phyloP scores from a whole-genome alignment of 208 protist genomes.

The Acanthamoeba culbertsoni region DNA sequence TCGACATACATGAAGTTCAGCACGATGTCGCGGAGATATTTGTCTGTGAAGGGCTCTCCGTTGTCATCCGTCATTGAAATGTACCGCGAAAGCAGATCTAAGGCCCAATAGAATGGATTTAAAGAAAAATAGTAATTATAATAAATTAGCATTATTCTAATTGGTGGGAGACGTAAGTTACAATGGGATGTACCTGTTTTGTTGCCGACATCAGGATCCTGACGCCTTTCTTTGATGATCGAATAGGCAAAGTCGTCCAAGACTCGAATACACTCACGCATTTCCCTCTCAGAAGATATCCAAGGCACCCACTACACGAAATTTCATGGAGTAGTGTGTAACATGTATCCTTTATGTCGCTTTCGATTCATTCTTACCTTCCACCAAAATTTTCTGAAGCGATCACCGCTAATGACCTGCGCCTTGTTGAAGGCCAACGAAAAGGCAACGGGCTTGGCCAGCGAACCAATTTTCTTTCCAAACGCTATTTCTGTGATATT shows the following conservation, averaged over 20 bases:
- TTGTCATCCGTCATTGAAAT: neutral
- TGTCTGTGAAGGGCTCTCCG: conserved; percentile 6
- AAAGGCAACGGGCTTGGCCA: neutral
- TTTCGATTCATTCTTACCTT: too few relatives aligned
- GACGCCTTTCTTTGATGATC: conserved; percentile 5
- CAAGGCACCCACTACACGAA: neutral
- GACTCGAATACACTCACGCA: neutral
- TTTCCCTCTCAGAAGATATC: neutral
- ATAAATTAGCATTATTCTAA: too few relatives aligned
- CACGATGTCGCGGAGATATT: conserved; percentile 16
- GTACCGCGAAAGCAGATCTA: conserved; percentile 18
- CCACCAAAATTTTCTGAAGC: conserved; percentile 22
- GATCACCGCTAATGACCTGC: neutral
- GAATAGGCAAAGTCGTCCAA: conserved; percentile 43
- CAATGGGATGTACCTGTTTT: too few relatives aligned
- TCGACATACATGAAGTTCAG: conserved; percentile 41
- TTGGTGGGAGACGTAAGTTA: too few relatives aligned
- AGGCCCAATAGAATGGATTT: too few relatives aligned
- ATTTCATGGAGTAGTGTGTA: neutral
- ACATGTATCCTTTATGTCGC: too few relatives aligned
- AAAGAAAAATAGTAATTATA: too few relatives aligned
- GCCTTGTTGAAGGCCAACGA: conserved; percentile 50
- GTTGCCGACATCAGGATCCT: neutral
- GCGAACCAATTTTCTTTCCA: conserved; percentile 45
- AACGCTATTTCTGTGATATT: conserved; percentile 46